A percentile compares a stretch with the other conserved stretches of the same genome.
Conservation (phyloP, 2,329 filamentous ascomycete genomes). For the Aspergillus neoniger region DNA sequence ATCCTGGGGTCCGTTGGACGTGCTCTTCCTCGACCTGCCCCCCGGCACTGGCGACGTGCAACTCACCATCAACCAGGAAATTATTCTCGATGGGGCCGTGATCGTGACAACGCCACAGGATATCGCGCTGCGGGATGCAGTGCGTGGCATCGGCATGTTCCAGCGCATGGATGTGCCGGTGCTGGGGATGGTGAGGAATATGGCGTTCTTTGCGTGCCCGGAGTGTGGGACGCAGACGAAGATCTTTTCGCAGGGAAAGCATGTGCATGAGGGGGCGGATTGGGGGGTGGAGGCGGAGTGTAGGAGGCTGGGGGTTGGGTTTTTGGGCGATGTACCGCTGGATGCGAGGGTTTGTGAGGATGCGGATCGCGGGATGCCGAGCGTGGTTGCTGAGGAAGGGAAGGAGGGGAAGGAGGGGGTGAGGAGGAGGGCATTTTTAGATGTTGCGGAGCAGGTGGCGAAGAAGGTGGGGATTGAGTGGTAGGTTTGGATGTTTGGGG, state of each 20-base stretch:
- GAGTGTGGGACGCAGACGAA: constrained; percentile 72
- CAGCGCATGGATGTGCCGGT: constrained; percentile 75
- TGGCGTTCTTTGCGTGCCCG: constrained; percentile 81
- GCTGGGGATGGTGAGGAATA: constrained; percentile 88
- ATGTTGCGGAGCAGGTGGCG: constrained; percentile 63
- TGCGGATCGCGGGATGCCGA: constrained; percentile 83
- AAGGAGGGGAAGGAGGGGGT: constrained; percentile 60
- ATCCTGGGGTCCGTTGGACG: constrained; percentile 85
- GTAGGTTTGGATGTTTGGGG: constrained; percentile 22
- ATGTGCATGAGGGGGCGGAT: constrained; percentile 41
- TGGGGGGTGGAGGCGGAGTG: constrained; percentile 70
- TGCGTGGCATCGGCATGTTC: constrained; percentile 93
- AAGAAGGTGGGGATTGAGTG: constrained; percentile 47
- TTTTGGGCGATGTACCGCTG: constrained; percentile 85
- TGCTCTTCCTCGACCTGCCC: constrained; percentile 86
- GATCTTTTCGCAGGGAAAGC: constrained; percentile 64
- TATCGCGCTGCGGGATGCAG: constrained; percentile 85
- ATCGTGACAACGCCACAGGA: constrained; percentile 95
- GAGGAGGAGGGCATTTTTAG: constrained; percentile 66
- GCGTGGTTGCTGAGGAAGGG: constrained; percentile 79
- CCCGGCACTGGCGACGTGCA: constrained; percentile 96
- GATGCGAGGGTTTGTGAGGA: constrained; percentile 85
- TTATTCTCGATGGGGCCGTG: constrained; percentile 78
- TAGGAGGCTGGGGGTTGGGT: constrained; percentile 69
- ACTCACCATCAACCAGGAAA: constrained; percentile 92